Evolutionary conservation across 169 alveolate species (phyloP), one percentile per base, ranked within the genome.

Genomic region (Cryptosporidium meleagridis): DNA sequence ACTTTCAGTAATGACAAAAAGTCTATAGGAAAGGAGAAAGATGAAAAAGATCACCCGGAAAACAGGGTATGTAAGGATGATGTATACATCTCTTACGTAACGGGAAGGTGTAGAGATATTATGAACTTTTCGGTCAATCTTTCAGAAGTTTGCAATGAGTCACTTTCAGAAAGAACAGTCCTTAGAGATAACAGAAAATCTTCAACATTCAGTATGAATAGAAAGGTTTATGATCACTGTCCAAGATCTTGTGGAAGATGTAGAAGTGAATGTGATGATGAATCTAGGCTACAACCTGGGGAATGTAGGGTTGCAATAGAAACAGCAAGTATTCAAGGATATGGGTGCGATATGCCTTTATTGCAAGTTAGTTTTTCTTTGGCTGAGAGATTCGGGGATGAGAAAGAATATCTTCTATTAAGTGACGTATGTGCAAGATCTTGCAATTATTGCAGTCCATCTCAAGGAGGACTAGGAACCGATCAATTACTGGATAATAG

Each of bases 161-260:
- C 86, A 35, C 70, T 73, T 53, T 53, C 48, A 18, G 71, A 73
- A 37, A 51, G 86, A 58, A 59, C 86, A 0, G 65, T 37, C 9
- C 33, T 73, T 12, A 73, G 52, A 33, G 65, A 73, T 6, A 31
- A n/a, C 14, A 51, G 39, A 58, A 53, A 37, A 29, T 23, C 35
- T 29, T 51, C 70, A 21, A n/a, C 51, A 31, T 70, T 70, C 48
- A 70, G 58, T 31, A 70, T 70, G 85, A 70, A 70, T 37, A 73
- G 55, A 37, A 73, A 58, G 5, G 71, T 73, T 0, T 73, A 73
- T 18, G 86, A 73, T 10, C 86, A 73, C 58, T 73, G 86, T 58
- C 86, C 86, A n/a, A 73, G 26, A 58, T 73, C 86, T 3, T 73
- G 86, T 35, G 86, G 86, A 18, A 73, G 86, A 23, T 73, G 86